phyloP scores from a whole-genome alignment of 257 asterid genomes.

The Echium plantagineum region DNA sequence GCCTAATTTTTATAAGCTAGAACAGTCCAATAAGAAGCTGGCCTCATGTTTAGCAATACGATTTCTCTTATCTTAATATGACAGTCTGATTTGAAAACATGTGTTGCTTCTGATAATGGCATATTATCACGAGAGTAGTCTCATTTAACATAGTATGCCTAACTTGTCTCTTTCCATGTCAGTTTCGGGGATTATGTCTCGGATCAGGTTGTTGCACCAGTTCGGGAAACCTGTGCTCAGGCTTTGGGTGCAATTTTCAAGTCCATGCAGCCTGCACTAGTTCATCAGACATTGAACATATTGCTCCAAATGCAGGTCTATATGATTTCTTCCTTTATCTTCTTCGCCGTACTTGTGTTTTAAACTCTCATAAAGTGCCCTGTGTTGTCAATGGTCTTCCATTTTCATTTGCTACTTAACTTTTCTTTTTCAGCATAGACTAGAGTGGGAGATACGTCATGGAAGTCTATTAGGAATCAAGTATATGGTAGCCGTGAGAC shows the following conservation, averaged over 20 bases:
- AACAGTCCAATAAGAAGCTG: background rate
- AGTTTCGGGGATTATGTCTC: constrained; percentile 98
- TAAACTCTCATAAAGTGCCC: background rate
- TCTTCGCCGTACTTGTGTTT: constrained; percentile 5
- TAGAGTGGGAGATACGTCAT: constrained; percentile 99
- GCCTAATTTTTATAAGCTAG: background rate
- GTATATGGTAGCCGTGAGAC: constrained; percentile 95
- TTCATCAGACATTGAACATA: constrained; percentile 62
- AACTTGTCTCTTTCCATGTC: constrained; percentile 17
- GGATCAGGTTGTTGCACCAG: constrained; percentile 99
- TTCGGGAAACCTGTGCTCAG: constrained; percentile 99
- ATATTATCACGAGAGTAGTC: background rate
- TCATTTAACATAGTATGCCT: background rate
- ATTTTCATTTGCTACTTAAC: constrained; percentile 42
- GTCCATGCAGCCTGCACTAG: constrained; percentile 82
- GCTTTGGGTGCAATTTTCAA: constrained; percentile 96
- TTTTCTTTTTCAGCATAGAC: constrained; percentile 75
- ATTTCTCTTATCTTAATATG: background rate
- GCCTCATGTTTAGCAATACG: background rate
- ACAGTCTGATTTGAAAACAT: background rate
- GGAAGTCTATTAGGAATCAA: constrained; percentile 97
- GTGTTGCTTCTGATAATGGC: background rate
- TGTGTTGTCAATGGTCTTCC: constrained; percentile 8
- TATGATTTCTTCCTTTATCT: constrained; percentile 16
- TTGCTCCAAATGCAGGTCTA: constrained; percentile 96